A percentile compares a stretch with the other conserved stretches of the same genome.
Evolutionary conservation across 2,329 filamentous ascomycete genomes (phyloP).

Genomic region (Pseudogymnoascus sp.): DNA sequence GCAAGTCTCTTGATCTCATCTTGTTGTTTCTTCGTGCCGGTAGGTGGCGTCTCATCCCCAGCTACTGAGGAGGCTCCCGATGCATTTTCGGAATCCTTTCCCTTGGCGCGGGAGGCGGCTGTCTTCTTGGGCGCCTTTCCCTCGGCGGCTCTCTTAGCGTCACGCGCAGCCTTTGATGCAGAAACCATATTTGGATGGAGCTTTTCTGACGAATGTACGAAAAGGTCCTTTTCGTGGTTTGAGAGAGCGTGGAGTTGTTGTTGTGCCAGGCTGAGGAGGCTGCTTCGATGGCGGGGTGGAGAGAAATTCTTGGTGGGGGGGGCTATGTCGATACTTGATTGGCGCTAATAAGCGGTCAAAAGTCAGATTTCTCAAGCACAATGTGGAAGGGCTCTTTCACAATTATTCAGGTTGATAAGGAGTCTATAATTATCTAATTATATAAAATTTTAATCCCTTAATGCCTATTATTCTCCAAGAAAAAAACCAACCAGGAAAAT

Average conservation of each 20-base stretch:
- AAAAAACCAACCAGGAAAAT: neutral
- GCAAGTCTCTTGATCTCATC: conserved; percentile 80
- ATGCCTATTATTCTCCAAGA: neutral
- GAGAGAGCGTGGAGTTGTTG: conserved; percentile 6
- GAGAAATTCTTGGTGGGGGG: conserved; percentile 9
- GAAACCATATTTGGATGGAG: conserved; percentile 51
- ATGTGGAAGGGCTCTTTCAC: neutral
- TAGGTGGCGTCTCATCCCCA: conserved; percentile 60
- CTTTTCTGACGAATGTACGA: neutral
- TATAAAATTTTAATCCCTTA: neutral
- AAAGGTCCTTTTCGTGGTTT: conserved; percentile 7
- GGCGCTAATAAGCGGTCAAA: conserved; percentile 10
- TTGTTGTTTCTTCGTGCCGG: conserved; percentile 63
- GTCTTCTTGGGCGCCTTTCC: conserved; percentile 74
- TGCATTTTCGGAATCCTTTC: conserved; percentile 53
- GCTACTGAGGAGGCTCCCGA: conserved; percentile 59
- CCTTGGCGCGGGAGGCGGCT: conserved; percentile 55
- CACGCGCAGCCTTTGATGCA: conserved; percentile 62
- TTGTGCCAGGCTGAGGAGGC: conserved; percentile 1
- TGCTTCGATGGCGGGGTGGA: conserved; percentile 9
- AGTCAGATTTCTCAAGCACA: conserved; percentile 10
- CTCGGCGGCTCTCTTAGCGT: conserved; percentile 62
- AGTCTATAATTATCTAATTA: neutral
- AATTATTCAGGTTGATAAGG: neutral
- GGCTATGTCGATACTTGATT: conserved; percentile 8